Base-by-base conservation (phyloP, 305 asterid species). In the Fraxinus sp. region DNA sequence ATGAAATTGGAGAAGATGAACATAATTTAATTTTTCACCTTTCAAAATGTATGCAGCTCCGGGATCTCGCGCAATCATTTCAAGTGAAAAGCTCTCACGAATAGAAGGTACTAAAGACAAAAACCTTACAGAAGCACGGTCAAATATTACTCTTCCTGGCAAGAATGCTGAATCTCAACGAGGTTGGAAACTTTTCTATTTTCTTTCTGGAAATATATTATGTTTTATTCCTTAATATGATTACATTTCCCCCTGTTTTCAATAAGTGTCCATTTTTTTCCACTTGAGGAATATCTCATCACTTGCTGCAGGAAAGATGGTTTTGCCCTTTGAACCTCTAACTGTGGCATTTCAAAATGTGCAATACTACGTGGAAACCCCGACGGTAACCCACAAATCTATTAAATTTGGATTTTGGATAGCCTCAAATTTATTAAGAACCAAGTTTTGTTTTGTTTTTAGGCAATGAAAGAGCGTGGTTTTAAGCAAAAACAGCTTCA, bases 401-500 rank as follows among this genome's bases (percentile, higher is more conserved):
- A 46, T 37, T 10, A 3, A 66, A 74, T 14, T 33, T 66, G 66
- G 70, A 33, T 57, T 57, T 57, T 57, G 66, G 26, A 57, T 18
- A 57, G 26, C 26, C 11, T 57, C 66, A 57, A 57, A 57, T 57
- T 26, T 64, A 66, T 18, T 7, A 70, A 1, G 36, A 10, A 16
- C 22, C 22, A 11, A 70, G 2, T 36, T 35, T 36, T 36, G 39
- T 86, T 52, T 78, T 30, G 30, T 74, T 83, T 74, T 81, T 84
- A 93, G 97, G 93, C 89, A 79, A 89, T 88, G 91, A 91, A 87
- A 82, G 91, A 89, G 82, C 91, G 77, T 9, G 94, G 95, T 81
- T 86, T 86, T 84, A 80, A 91, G 32, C 76, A 84, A 75, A 87
- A 89, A 80, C 89, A 82, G 84, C 91, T 92, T 30, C 92, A 89